Evolutionary conservation across 2,329 filamentous ascomycete genomes (phyloP).

Genomic region (Xylariaceae sp.): DNA sequence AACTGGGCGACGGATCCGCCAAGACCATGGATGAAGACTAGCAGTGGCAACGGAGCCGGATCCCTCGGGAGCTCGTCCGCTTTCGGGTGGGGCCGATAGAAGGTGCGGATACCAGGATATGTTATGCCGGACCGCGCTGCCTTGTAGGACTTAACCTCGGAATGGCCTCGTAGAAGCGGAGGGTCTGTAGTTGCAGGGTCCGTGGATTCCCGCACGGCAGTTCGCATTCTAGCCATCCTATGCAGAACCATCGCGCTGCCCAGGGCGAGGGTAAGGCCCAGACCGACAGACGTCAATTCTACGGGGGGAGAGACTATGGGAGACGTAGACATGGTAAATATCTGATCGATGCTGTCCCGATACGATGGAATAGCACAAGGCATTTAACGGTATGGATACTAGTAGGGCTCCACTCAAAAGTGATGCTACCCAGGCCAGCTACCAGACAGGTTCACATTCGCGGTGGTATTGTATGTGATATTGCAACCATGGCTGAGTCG

Average conservation of each 20-base stretch:
- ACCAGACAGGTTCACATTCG: constrained; percentile 6
- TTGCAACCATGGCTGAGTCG: constrained; percentile 6
- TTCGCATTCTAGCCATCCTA: constrained; percentile 27
- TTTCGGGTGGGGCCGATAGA: constrained; percentile 78
- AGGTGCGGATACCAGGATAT: constrained; percentile 75
- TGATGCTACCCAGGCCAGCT: constrained; percentile 1
- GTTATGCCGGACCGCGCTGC: constrained; percentile 59
- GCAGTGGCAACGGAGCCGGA: constrained; percentile 70
- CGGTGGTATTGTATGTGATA: constrained; percentile 8
- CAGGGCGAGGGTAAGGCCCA: constrained; percentile 23
- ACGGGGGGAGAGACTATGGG: constrained; percentile 17
- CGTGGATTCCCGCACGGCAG: constrained; percentile 25
- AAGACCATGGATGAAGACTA: constrained; percentile 89
- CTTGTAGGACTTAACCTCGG: constrained; percentile 65
- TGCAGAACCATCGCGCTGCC: constrained; percentile 24
- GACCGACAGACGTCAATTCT: constrained; percentile 15
- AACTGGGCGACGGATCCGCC: constrained; percentile 93
- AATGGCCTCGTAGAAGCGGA: constrained; percentile 73
- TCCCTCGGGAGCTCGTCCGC: constrained; percentile 72
- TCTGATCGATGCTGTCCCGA: constrained; percentile 14
- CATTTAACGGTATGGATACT: neutral
- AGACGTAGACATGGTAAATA: constrained; percentile 28
- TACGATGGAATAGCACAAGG: constrained; percentile 1
- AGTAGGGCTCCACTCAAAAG: neutral
- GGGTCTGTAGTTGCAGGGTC: constrained; percentile 63